phyloP scores from a whole-genome alignment of 495 filamentous ascomycete species.

The Cercophora sp. region DNA sequence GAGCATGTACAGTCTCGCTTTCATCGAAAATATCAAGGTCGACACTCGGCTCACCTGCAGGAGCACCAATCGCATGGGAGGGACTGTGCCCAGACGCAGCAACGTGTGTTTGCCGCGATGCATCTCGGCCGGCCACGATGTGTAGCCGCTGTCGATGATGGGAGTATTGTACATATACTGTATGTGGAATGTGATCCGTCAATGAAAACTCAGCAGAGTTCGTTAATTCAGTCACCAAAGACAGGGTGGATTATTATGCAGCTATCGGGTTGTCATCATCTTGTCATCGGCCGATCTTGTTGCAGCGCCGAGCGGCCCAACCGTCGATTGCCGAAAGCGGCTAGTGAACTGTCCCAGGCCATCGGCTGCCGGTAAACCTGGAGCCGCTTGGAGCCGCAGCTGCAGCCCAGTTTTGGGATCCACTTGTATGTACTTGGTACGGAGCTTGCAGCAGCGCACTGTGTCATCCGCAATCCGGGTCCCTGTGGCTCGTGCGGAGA shows the following conservation, averaged over 20 bases:
- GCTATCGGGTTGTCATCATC: conserved; percentile 3
- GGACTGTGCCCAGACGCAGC: background rate
- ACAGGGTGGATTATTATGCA: background rate
- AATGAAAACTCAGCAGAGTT: background rate
- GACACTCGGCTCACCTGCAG: too few species aligned
- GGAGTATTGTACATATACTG: background rate
- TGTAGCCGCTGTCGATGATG: background rate
- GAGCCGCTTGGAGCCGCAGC: too few species aligned
- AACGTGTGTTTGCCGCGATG: background rate
- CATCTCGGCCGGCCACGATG: background rate
- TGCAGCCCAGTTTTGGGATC: conserved; percentile 6
- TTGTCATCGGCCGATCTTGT: background rate
- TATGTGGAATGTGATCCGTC: background rate
- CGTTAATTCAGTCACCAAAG: background rate
- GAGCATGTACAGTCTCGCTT: too few species aligned
- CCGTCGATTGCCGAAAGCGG: conserved; percentile 1
- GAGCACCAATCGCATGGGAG: too few species aligned
- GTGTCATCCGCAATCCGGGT: conserved; percentile 1
- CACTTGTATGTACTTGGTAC: conserved; percentile 6
- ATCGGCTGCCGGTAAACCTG: background rate
- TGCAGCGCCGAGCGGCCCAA: background rate
- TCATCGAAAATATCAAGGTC: too few species aligned
- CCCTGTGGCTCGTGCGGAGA: background rate
- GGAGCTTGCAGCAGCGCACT: background rate
- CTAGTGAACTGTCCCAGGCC: background rate